These are phyloP conservation scores for Raddia guianensis DNA, from an alignment of 176 grass and related monocot genomes.

Conservation along the genomic window DNA sequence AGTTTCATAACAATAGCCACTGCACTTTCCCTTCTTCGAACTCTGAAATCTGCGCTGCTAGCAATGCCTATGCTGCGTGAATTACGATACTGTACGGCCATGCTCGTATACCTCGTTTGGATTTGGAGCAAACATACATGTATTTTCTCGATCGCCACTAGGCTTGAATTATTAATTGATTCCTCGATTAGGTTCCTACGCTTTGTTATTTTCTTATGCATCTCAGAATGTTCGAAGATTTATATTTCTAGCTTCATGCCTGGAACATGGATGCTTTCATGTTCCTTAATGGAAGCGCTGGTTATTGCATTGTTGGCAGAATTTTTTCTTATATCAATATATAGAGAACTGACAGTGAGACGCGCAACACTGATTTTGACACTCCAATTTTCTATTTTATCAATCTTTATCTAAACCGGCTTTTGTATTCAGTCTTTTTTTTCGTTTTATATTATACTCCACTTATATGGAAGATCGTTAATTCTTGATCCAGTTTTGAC, in stretches of 20 bases:
- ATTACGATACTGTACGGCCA: background rate
- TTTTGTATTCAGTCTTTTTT: background rate
- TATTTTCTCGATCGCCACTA: background rate
- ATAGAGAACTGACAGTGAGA: background rate
- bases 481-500: background rate
- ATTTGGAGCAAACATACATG: background rate
- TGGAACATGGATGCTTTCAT: background rate
- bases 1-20: background rate
- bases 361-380: background rate
- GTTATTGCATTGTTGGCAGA: background rate
- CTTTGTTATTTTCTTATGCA: background rate
- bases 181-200: background rate
- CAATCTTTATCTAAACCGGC: background rate
- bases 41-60: background rate
- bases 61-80: background rate
- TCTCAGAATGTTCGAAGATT: background rate
- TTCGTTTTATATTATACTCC: background rate
- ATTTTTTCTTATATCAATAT: background rate
- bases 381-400: slow-evolving; percentile 19
- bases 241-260: background rate
- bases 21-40: background rate
- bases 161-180: background rate
- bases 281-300: background rate
- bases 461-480: background rate
- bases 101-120: slow-evolving; percentile 7